Base-by-base conservation (phyloP, 768 basidiomycete species). In the Pholiota conissans region DNA sequence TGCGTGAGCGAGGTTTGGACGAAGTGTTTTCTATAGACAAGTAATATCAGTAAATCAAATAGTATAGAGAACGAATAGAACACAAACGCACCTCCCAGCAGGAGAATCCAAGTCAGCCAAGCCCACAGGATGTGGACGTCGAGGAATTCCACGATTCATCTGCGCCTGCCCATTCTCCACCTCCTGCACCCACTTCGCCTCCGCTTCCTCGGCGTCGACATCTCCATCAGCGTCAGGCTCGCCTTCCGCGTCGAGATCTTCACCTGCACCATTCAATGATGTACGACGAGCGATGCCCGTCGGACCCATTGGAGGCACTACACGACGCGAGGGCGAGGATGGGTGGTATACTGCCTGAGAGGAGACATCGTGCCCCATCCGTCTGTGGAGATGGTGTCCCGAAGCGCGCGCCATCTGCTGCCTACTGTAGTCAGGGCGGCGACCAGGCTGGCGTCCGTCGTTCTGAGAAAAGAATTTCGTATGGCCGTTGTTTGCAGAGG, bases 21-120 rank as follows among this genome's bases (percentile, higher is more conserved):
- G 71, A 90, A 91, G 49, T 77, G 73, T 65, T 80, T 76, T 61
- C 86, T 88, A 59, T 4, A 50, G 34, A 54, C 14, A 45, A 58
- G 29, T 47, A 29, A 16, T 34, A 24, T 32, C 3, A 27, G 14
- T 29, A 29, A 40, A 8, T 26, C 20, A 40, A 45, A 9, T 4
- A 45, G 3, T 13, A 1, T 18, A 27, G 10, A 50, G 9, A 39
- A 30, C 16, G 56, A 57, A 52, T 49, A 59, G 29, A 48, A 24
- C 24, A 57, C 45, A 29, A 55, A 46, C 84, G 60, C 73, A 89
- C 87, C 89, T 78, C 49, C 86, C 88, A 49, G 69, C 60, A n/a
- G 78, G 71, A 5, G 82, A 78, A 69, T 85, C 83, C 29, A 90
- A 71, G 71, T 89, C 84, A 20, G 85, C 84, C 20, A 87, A 71